Evolutionary conservation across 306 rosid genomes (phyloP), one percentile per base, ranked within the genome.

Genomic region (Ceratonia siliqua): DNA sequence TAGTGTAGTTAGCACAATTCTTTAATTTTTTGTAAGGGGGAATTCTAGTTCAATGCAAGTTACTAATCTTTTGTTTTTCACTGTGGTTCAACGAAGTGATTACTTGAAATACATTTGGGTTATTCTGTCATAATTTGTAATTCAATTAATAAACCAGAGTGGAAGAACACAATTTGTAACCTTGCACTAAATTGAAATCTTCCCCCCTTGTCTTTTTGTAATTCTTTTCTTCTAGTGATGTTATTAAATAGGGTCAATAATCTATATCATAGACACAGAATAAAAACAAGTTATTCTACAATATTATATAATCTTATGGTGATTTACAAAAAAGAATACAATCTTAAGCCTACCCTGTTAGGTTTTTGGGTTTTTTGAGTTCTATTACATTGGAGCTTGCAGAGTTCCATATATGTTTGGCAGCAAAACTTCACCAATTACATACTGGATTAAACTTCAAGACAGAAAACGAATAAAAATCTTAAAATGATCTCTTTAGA

Each of bases 401-500:
- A 5, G 11, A 8, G 3, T 35, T n/a, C 12, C 17, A 12, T 45
- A 5, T 5, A 20, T 45, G 14, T 5, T 71, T 39, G 53, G 63
- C 18, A 32, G 21, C 24, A 69, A 20, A 5, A 4, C 12, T 5
- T 33, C 12, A 20, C 32, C 24, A 20, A n/a, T 18, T 41, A 30
- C 22, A 32, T 5, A 57, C 5, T 7, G 0, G 38, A 52, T 13
- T 35, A 38, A 50, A 11, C 3, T 11, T 4, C 0, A 20, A 8
- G 9, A 13, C 4, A 27, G 43, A 41, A 74, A 38, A 6, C 49
- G 36, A 63, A 50, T n/a, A 21, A 50, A 20, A 62, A 72, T 21
- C 41, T 81, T 74, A 86, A 53, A 76, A 81, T 8, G 88, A 81
- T 53, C 88, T 79, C 70, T 74, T 78, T 30, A 87, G 77, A 64